Evolutionary conservation across 257 asterid species (phyloP).

Genomic region (Cinchona pubescens): DNA sequence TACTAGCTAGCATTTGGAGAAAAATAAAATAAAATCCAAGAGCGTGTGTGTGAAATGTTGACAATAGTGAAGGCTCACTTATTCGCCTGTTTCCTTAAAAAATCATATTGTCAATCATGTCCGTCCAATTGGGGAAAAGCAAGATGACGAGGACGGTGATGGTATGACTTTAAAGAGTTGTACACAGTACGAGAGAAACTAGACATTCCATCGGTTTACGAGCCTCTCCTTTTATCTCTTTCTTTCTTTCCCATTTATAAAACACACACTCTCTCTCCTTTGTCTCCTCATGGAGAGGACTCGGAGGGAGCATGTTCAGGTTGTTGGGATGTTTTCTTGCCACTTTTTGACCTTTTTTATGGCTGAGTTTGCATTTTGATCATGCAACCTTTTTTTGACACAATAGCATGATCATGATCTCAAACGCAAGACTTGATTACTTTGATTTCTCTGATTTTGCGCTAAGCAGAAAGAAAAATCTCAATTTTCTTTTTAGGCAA

Average conservation of each 20-base stretch:
- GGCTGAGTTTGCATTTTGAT: slow-evolving; percentile 1
- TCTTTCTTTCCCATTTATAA: slow-evolving; percentile 6
- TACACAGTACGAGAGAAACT: slow-evolving; percentile 7
- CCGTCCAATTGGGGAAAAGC: background rate
- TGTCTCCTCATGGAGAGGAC: background rate
- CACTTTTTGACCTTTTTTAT: slow-evolving; percentile 45
- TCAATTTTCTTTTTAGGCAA: background rate
- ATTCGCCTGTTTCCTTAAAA: background rate
- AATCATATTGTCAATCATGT: background rate
- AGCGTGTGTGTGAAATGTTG: too few relatives aligned
- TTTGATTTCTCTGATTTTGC: slow-evolving; percentile 16
- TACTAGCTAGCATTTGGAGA: too few relatives aligned
- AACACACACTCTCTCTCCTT: too few relatives aligned
- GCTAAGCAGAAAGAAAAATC: slow-evolving; percentile 5
- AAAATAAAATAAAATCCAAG: too few relatives aligned
- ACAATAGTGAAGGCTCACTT: too few relatives aligned
- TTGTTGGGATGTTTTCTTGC: slow-evolving; percentile 37
- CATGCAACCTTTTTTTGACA: background rate
- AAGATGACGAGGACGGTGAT: background rate
- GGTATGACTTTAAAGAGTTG: background rate
- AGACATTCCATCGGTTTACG: slow-evolving; percentile 30
- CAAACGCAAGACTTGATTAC: background rate
- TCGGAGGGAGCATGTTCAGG: slow-evolving; percentile 23
- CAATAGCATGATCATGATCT: background rate
- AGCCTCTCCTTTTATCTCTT: slow-evolving; percentile 16